Conservation (phyloP, 2,329 filamentous ascomycete genomes). For the Ophiostoma sp. region DNA sequence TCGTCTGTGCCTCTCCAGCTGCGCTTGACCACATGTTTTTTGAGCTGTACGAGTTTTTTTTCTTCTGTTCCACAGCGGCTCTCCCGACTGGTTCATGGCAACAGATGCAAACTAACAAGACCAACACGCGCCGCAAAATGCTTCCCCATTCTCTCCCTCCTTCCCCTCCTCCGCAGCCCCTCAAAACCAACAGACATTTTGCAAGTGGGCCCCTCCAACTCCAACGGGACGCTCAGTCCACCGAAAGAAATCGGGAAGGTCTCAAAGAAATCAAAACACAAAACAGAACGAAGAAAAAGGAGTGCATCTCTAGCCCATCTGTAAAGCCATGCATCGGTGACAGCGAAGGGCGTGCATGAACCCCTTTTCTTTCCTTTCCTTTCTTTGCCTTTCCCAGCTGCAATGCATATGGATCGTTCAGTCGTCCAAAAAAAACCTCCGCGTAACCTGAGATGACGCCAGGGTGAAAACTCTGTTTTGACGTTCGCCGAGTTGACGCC, state of each 20-base stretch:
- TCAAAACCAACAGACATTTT: neutral
- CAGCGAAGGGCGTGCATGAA: slow-evolving; percentile 11
- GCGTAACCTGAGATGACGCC: neutral
- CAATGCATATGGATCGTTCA: neutral
- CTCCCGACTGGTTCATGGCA: neutral
- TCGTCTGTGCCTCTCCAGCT: neutral
- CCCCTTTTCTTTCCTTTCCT: neutral
- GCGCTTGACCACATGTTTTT: neutral
- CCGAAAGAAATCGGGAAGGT: neutral
- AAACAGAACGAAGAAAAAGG: neutral
- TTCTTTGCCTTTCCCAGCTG: neutral
- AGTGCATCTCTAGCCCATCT: neutral
- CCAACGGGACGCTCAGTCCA: slow-evolving; percentile 5
- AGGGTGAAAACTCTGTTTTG: neutral
- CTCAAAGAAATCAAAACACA: neutral
- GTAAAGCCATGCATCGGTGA: neutral
- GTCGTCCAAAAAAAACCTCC: neutral
- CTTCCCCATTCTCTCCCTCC: neutral
- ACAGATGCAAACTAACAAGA: neutral
- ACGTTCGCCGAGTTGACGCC: neutral
- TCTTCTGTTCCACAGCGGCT: slow-evolving; percentile 5
- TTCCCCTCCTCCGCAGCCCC: neutral
- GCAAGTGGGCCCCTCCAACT: neutral
- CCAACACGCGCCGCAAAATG: neutral
- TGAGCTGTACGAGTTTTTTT: neutral